These are phyloP conservation scores for Solanum bulbocastanum DNA, from an alignment of 257 asterid genomes.

Conservation along the genomic window DNA sequence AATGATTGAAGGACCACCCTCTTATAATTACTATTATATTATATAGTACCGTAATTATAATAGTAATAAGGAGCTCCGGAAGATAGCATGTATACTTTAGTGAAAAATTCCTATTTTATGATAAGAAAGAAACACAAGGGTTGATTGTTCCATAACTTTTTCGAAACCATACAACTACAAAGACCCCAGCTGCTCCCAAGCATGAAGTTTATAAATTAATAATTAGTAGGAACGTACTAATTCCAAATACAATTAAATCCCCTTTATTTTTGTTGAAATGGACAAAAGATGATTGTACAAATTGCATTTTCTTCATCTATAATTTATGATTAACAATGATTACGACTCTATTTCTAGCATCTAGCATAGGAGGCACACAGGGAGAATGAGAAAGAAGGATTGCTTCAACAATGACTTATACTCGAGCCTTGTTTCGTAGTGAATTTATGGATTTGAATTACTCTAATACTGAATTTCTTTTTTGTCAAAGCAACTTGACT, in stretches of 20 bases:
- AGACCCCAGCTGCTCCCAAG: neutral
- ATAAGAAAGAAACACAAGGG: neutral
- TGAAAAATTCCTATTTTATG: neutral
- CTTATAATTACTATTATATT: neutral
- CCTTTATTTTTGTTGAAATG: neutral
- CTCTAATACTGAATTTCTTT: too few species aligned
- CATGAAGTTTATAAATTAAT: neutral
- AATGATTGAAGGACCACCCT: neutral
- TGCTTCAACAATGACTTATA: neutral
- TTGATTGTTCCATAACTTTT: neutral
- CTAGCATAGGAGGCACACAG: neutral
- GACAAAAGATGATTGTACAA: neutral
- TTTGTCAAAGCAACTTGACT: too few species aligned
- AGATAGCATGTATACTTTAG: neutral
- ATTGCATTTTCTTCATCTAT: neutral
- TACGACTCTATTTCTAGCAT: too few species aligned
- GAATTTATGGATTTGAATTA: too few species aligned
- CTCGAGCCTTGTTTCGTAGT: too few species aligned
- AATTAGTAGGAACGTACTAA: neutral
- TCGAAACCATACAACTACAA: neutral
- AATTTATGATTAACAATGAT: neutral
- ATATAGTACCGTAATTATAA: neutral
- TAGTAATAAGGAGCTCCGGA: neutral
- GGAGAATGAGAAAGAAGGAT: neutral
- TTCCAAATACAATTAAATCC: neutral